A percentile compares a stretch with the other conserved stretches of the same genome.
Evolutionary conservation across 495 filamentous ascomycete genomes (phyloP).

Genomic region (Penicillium silybi): DNA sequence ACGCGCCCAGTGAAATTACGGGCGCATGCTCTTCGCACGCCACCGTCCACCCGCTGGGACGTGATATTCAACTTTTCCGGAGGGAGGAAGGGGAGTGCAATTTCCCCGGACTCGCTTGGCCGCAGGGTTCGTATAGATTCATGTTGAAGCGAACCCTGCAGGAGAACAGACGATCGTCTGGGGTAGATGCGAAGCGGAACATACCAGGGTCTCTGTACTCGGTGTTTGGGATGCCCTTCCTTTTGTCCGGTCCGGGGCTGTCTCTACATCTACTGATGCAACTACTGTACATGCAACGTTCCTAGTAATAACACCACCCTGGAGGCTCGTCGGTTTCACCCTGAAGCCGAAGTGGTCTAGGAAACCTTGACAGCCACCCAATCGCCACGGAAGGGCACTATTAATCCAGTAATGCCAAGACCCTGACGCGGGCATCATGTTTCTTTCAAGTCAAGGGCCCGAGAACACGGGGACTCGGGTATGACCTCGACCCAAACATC

Average conservation of each 20-base stretch:
- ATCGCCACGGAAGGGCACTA: constrained; percentile 10
- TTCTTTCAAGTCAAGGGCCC: constrained; percentile 19
- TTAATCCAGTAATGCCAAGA: constrained; percentile 9
- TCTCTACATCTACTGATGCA: too few relatives aligned
- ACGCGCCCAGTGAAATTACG: constrained; percentile 17
- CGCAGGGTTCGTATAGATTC: background rate
- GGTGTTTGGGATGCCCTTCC: too few relatives aligned
- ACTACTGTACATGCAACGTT: background rate
- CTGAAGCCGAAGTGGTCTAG: constrained; percentile 6
- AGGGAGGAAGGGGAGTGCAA: constrained; percentile 10
- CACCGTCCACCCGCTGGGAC: constrained; percentile 6
- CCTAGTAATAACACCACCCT: background rate
- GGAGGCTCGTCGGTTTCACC: background rate
- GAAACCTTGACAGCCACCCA: too few relatives aligned
- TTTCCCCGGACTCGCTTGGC: constrained; percentile 10
- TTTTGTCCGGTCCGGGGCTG: background rate
- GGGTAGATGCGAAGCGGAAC: constrained; percentile 3
- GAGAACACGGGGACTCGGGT: constrained; percentile 8
- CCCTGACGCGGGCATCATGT: constrained; percentile 11
- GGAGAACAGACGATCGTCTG: constrained; percentile 12
- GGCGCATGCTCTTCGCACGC: constrained; percentile 10
- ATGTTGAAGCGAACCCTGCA: constrained; percentile 11
- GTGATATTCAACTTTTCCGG: constrained; percentile 3
- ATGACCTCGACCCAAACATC: background rate
- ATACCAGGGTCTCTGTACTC: background rate